Evolutionary conservation across 495 filamentous ascomycete genomes (phyloP).

Genomic region (Xeromyces bisporus): DNA sequence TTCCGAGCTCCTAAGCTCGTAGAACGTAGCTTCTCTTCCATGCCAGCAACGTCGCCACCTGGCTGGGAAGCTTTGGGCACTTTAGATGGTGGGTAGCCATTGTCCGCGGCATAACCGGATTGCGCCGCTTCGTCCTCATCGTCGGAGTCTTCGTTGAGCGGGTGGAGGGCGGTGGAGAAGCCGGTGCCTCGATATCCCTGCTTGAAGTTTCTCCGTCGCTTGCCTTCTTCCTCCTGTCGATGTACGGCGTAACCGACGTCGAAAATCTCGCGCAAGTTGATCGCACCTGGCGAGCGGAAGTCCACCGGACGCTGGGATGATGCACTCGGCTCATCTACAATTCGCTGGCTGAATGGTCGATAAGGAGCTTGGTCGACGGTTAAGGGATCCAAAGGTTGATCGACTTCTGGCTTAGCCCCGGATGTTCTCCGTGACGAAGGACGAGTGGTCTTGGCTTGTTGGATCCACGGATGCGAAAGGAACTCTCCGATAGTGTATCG

Average conservation of each 20-base stretch:
- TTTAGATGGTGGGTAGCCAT: constrained; percentile 40
- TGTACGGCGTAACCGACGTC: constrained; percentile 95
- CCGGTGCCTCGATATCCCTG: constrained; percentile 48
- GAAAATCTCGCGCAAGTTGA: constrained; percentile 93
- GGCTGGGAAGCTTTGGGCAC: constrained; percentile 45
- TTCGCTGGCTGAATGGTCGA: constrained; percentile 25
- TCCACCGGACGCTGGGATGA: constrained; percentile 55
- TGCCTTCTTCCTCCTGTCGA: constrained; percentile 87
- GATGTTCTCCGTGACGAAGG: constrained; percentile 65
- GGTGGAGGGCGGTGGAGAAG: constrained; percentile 39
- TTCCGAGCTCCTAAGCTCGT: constrained; percentile 47
- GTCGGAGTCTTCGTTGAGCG: constrained; percentile 53
- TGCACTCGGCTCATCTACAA: constrained; percentile 32
- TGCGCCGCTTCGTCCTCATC: constrained; percentile 36
- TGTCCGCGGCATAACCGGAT: constrained; percentile 16
- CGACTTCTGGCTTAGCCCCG: constrained; percentile 50
- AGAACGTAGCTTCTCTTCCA: constrained; percentile 72
- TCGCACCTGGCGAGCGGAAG: constrained; percentile 88
- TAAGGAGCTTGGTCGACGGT: constrained; percentile 25
- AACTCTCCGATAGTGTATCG: constrained; percentile 82
- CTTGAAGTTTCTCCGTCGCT: constrained; percentile 64
- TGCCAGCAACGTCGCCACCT: constrained; percentile 47
- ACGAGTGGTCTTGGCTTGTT: constrained; percentile 53
- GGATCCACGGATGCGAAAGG: constrained; percentile 83
- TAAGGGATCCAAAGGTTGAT: constrained; percentile 14